Evolutionary conservation across 2,329 filamentous ascomycete genomes (phyloP), one percentile per base, ranked within the genome.

Genomic region (Albophoma yamanashiensis): DNA sequence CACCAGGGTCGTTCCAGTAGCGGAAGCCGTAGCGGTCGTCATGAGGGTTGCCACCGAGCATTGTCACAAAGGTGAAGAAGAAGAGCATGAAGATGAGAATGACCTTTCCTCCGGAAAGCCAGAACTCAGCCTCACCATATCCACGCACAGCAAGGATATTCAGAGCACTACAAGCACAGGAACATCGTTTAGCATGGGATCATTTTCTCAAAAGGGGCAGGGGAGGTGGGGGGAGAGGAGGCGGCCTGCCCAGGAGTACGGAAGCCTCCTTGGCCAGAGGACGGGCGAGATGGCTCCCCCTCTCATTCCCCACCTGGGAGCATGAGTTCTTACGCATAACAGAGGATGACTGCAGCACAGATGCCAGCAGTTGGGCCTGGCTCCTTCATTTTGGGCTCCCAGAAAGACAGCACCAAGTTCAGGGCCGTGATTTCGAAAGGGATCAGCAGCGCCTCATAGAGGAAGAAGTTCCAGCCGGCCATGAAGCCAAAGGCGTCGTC

Each of bases 11-110:
- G 4, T 77, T 79, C 86, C 86, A 89, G 68, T 86, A 85, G 22
- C 87, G 79, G 69, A 91, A 91, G 25, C 88, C 88, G 67, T 85
- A 90, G 1, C 83, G 78, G 66, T 89, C 86, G 56, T 83, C 76
- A 7, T 84, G 69, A 0, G 89, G 89, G 65, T 92, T 92, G 38
- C 88, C 89, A 42, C 89, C 89, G 9, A 91, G 77, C 87, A 92
- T 91, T 56, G 85, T 86, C 65, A 93, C 79, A 68, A 93, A 89
- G n/a, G 89, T 92, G 73, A 88, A 92, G 67, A 79, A 74, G 70
- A 91, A 87, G 58, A 90, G 76, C 15, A 85, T 83, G 62, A 86
- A 76, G 65, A 88, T 88, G 55, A 89, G 77, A 27, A 89, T 70
- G 40, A 89, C 78, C 70, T 89, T 89, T 63, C 85, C 84, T 45